These are phyloP conservation scores for Pichia norvegensis DNA, from an alignment of 1,139 yeast genomes.

Conservation along the genomic window DNA sequence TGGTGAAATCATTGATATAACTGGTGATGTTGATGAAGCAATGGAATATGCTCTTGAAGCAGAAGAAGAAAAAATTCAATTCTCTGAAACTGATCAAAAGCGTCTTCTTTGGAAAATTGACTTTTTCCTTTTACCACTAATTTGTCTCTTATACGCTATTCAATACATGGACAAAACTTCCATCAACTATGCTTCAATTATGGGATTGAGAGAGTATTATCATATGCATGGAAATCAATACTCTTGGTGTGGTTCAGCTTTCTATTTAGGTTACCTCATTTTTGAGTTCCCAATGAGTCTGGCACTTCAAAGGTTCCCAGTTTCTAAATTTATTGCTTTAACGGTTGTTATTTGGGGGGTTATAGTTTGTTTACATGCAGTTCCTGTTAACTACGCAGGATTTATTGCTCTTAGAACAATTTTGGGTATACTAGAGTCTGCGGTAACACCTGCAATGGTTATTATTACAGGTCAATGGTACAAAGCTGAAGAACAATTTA, in stretches of 20 bases:
- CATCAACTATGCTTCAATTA: constrained; percentile 50
- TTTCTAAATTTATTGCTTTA: constrained; percentile 33
- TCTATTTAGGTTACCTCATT: constrained; percentile 44
- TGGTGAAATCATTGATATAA: constrained; percentile 29
- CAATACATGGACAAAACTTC: constrained; percentile 65
- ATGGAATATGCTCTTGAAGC: constrained; percentile 7
- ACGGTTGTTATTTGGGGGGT: constrained; percentile 42
- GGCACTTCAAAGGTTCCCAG: constrained; percentile 37
- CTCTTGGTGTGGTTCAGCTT: constrained; percentile 51
- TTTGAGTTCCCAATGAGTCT: constrained; percentile 40
- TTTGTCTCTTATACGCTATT: constrained; percentile 46
- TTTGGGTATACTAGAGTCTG: constrained; percentile 41
- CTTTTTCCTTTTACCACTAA: constrained; percentile 42
- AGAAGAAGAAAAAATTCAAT: constrained; percentile 20
- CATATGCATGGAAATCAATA: constrained; percentile 44
- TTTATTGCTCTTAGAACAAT: constrained; percentile 38
- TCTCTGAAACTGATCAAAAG: constrained; percentile 27
- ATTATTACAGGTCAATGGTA: constrained; percentile 49
- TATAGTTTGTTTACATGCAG: constrained; percentile 36
- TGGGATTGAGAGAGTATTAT: constrained; percentile 40
- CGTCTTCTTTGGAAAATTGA: constrained; percentile 45
- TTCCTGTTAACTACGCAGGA: constrained; percentile 32
- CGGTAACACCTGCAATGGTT: constrained; percentile 44
- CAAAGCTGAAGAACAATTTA: constrained; percentile 40
- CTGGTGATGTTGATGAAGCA: constrained; percentile 20